A percentile compares a stretch with the other conserved stretches of the same genome.
These are phyloP conservation scores for Aureobasidium lini DNA, from an alignment of 2,329 filamentous ascomycete genomes.

Conservation along the genomic window DNA sequence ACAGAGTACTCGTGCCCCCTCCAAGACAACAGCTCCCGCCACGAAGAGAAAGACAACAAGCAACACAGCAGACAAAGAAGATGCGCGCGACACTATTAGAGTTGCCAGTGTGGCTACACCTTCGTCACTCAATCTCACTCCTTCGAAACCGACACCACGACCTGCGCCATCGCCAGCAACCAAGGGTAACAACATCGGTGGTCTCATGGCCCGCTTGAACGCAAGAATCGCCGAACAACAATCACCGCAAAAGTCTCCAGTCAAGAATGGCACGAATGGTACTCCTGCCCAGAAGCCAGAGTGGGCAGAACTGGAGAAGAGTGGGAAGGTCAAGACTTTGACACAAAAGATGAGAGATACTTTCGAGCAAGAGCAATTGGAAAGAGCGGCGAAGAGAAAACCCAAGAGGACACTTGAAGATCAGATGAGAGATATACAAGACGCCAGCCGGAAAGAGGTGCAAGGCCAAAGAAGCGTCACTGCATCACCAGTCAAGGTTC, in stretches of 20 bases:
- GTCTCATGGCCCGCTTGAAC: slow-evolving; percentile 7
- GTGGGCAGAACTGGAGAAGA: neutral
- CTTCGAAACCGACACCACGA: neutral
- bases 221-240: neutral
- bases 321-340: neutral
- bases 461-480: neutral
- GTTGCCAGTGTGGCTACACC: neutral
- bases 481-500: neutral
- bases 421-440: slow-evolving; percentile 25
- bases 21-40: neutral
- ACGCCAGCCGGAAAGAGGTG: slow-evolving; percentile 19
- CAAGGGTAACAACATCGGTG: slow-evolving; percentile 13
- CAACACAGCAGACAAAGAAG: neutral
- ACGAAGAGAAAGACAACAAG: neutral
- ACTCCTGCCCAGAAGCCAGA: neutral
- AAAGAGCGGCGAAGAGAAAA: slow-evolving; percentile 17
- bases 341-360: neutral
- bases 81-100: slow-evolving; percentile 11
- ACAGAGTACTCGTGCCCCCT: neutral
- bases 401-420: slow-evolving; percentile 27
- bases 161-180: slow-evolving; percentile 1
- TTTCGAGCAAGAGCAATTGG: slow-evolving; percentile 6
- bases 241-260: neutral
- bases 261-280: neutral
- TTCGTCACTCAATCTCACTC: neutral